Evolutionary conservation across 2,329 filamentous ascomycete species (phyloP).

Genomic region (Scortechinia acanthostroma): DNA sequence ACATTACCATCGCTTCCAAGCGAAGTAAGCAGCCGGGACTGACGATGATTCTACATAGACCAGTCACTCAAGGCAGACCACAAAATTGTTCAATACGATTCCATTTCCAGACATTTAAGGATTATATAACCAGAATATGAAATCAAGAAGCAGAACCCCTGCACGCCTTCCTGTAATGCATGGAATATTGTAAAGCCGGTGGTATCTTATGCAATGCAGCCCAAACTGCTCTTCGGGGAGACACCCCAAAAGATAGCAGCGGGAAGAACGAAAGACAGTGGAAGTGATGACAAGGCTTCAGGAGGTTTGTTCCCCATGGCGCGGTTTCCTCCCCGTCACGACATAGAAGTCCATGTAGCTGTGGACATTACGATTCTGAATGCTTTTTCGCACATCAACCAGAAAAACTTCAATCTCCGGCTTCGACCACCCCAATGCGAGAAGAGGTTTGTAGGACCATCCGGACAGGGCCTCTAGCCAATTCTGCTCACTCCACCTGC

Average conservation of each 20-base stretch:
- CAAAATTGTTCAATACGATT: no score
- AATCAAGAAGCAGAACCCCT: slow-evolving; percentile 2
- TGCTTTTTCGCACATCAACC: slow-evolving; percentile 27
- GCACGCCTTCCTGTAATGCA: background rate
- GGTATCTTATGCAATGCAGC: slow-evolving; percentile 2
- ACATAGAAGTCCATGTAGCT: slow-evolving; percentile 27
- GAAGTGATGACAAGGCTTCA: slow-evolving; percentile 5
- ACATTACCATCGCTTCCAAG: no score
- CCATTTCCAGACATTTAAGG: slow-evolving; percentile 4
- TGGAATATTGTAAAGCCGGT: background rate
- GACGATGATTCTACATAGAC: no score
- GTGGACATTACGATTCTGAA: slow-evolving; percentile 28
- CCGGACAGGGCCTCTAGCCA: slow-evolving; percentile 1
- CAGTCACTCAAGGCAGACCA: no score
- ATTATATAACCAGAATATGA: slow-evolving; percentile 9
- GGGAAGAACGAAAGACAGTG: background rate
- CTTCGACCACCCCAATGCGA: slow-evolving; percentile 28
- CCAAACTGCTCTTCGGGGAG: no score
- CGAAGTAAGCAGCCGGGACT: no score
- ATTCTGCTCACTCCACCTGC: background rate
- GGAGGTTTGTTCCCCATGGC: slow-evolving; percentile 9
- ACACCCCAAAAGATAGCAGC: no score
- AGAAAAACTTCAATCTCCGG: slow-evolving; percentile 34
- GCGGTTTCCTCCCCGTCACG: slow-evolving; percentile 23
- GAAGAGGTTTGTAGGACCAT: background rate